A percentile compares a stretch with the other conserved stretches of the same genome.
Evolutionary conservation across 2,329 filamentous ascomycete genomes (phyloP).

Genomic region (Venturia oleaginea): DNA sequence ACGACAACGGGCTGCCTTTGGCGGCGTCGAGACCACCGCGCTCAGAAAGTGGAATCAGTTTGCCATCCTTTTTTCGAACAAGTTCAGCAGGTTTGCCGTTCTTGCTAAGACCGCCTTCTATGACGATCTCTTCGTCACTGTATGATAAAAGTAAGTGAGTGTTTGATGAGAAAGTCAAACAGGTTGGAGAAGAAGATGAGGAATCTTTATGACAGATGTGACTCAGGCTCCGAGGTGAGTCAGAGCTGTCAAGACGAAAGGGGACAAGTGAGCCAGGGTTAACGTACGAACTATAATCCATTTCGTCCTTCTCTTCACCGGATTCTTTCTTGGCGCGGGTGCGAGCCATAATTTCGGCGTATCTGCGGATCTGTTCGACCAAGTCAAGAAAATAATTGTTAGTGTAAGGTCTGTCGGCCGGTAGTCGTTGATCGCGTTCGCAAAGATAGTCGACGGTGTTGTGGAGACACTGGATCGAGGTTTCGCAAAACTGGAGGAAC

Average conservation of each 20-base stretch:
- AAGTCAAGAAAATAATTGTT: conserved; percentile 96
- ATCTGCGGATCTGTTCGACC: conserved; percentile 83
- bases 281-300: conserved; percentile 42
- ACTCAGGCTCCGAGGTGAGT: conserved; percentile 13
- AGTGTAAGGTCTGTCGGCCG: conserved; percentile 82
- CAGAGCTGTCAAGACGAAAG: conserved; percentile 6
- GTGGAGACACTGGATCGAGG: conserved; percentile 82
- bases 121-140: conserved; percentile 63
- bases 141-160: conserved; percentile 17
- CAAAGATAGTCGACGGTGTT: conserved; percentile 77
- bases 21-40: conserved; percentile 54
- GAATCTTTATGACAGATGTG: background rate
- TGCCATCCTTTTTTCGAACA: conserved; percentile 72
- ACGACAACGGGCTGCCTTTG: conserved; percentile 31
- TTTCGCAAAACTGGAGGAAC: conserved; percentile 84
- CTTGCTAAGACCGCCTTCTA: conserved; percentile 71
- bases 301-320: conserved; percentile 42
- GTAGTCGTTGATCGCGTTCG: conserved; percentile 77
- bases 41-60: conserved; percentile 62
- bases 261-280: conserved; percentile 12
- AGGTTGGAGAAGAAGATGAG: background rate
- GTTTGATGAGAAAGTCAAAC: background rate
- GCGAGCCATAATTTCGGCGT: conserved; percentile 74
- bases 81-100: conserved; percentile 79
- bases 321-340: conserved; percentile 58